Conservation (phyloP, 805 yeast genomes). For the Pichia insulana region DNA sequence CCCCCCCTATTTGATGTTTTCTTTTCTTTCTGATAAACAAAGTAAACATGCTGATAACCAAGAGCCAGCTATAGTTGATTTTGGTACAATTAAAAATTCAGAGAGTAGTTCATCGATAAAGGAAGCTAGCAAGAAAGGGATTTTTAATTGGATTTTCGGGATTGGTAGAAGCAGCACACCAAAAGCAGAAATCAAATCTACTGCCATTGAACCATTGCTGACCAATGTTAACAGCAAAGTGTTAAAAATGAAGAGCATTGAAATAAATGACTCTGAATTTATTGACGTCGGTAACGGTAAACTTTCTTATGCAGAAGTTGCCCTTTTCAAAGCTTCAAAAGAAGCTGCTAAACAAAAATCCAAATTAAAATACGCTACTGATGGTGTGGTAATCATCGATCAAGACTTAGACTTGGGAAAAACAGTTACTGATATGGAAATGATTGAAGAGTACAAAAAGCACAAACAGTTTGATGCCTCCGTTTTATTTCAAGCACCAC, state of each 20-base stretch:
- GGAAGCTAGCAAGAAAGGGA: not conserved
- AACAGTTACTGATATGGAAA: constrained; percentile 27
- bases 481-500: not conserved
- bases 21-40: constrained; percentile 1
- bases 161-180: not conserved
- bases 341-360: not conserved
- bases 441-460: constrained; percentile 18
- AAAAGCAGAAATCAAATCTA: not conserved
- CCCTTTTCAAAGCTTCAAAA: constrained; percentile 4
- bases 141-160: not conserved
- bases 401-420: constrained; percentile 25
- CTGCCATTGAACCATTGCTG: not conserved
- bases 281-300: constrained; percentile 1
- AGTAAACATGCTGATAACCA: not conserved
- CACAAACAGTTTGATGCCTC: constrained; percentile 10
- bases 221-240: constrained; percentile 11
- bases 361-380: not conserved
- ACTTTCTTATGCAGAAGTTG: not conserved
- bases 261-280: not conserved
- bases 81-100: constrained; percentile 16
- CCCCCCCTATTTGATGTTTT: constrained; percentile 3
- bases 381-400: constrained; percentile 18
- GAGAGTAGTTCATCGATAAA: not conserved
- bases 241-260: constrained; percentile 26
- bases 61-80: constrained; percentile 16